These are phyloP conservation scores for Leccinellum albellum DNA, from an alignment of 768 basidiomycete genomes.

Conservation along the genomic window DNA sequence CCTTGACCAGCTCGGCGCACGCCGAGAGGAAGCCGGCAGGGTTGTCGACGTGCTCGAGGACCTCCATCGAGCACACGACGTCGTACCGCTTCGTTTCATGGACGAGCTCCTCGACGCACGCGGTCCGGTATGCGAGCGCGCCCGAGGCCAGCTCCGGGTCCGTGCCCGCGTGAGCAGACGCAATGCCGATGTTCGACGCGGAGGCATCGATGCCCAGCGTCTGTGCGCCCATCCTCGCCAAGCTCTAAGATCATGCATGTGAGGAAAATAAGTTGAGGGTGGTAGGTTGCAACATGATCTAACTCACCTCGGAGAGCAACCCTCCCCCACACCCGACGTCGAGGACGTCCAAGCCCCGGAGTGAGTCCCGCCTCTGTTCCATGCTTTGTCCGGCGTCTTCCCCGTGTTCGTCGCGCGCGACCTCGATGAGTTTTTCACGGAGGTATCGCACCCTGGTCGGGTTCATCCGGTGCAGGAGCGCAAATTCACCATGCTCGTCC, in stretches of 20 bases:
- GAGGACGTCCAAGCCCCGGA: slow-evolving; percentile 69
- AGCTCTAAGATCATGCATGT: slow-evolving; percentile 48
- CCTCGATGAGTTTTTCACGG: slow-evolving; percentile 66
- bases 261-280: background rate
- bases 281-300: background rate
- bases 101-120: slow-evolving; percentile 72
- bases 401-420: slow-evolving; percentile 50
- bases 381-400: slow-evolving; percentile 30
- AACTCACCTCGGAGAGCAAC: slow-evolving; percentile 77
- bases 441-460: slow-evolving; percentile 83
- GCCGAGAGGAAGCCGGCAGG: slow-evolving; percentile 78
- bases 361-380: slow-evolving; percentile 30
- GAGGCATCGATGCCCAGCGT: slow-evolving; percentile 94
- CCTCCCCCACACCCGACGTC: slow-evolving; percentile 98
- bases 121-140: slow-evolving; percentile 62
- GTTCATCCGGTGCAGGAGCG: slow-evolving; percentile 91
- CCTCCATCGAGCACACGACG: slow-evolving; percentile 96
- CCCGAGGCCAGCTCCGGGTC: slow-evolving; percentile 58
- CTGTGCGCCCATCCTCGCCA: slow-evolving; percentile 83
- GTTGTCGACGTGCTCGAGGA: slow-evolving; percentile 95
- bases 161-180: slow-evolving; percentile 71
- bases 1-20: slow-evolving; percentile 85
- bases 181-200: slow-evolving; percentile 79
- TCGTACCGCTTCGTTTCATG: slow-evolving; percentile 69
- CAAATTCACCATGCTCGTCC: slow-evolving; percentile 91